Conservation (phyloP, 805 yeast genomes). For the Schwanniomyces occidentalis region DNA sequence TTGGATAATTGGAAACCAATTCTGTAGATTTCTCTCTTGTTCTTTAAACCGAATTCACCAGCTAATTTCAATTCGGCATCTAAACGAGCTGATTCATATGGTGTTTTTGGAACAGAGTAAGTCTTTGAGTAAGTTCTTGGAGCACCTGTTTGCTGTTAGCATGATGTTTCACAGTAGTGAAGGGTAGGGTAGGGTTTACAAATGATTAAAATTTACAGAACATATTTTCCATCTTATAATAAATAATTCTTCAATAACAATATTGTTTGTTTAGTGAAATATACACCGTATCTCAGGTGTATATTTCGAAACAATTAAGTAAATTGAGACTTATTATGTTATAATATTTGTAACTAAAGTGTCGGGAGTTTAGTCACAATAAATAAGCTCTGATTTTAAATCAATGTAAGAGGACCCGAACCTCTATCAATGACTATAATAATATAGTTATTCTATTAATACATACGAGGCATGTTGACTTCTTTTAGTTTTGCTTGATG, state of each 20-base stretch:
- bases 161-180: conserved; percentile 8
- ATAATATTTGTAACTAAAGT: conserved; percentile 60
- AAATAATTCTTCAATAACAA: no score
- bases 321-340: conserved; percentile 2
- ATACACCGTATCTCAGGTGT: no score
- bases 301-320: no score
- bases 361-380: conserved; percentile 81
- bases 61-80: conserved; percentile 99
- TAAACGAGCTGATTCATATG: conserved; percentile 99
- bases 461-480: conserved; percentile 68
- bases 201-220: no score
- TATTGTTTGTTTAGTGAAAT: no score
- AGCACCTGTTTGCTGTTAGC: conserved; percentile 63
- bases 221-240: no score
- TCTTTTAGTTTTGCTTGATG: conserved; percentile 11
- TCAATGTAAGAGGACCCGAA: conserved; percentile 65
- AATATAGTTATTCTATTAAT: conserved; percentile 8
- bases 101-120: conserved; percentile 99
- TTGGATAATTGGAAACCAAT: conserved; percentile 98
- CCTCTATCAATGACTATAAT: conserved; percentile 39
- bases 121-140: conserved; percentile 99
- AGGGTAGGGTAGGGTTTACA: no score
- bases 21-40: conserved; percentile 99
- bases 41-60: conserved; percentile 99
- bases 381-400: conserved; percentile 25